A percentile compares a stretch with the other conserved stretches of the same genome.
These are phyloP conservation scores for Elaeis oleifera DNA, from an alignment of 202 grass and related monocot genomes.

Conservation along the genomic window DNA sequence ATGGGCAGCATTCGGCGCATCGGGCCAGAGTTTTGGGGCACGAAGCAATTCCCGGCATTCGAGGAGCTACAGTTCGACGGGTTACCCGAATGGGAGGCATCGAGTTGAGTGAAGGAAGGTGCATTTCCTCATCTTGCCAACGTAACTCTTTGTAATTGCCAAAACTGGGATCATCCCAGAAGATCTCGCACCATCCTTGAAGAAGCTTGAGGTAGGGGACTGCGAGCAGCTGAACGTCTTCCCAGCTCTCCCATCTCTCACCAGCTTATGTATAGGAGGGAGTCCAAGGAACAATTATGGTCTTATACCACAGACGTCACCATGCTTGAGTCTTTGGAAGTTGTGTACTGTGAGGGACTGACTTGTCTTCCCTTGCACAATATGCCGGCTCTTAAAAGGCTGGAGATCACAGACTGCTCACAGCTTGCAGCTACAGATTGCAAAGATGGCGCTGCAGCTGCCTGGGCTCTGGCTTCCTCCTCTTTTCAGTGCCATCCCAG, in stretches of 20 bases:
- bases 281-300: not conserved
- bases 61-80: not conserved
- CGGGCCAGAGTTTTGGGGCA: not conserved
- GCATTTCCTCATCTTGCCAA: not conserved
- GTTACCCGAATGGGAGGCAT: not conserved
- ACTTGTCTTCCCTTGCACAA: not conserved
- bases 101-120: not conserved
- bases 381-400: not conserved
- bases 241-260: too few species aligned
- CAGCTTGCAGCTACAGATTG: slow-evolving; percentile 2
- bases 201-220: not conserved
- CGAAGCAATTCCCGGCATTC: not conserved
- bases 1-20: not conserved
- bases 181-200: not conserved
- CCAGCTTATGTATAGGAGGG: not conserved
- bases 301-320: not conserved
- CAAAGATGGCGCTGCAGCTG: not conserved
- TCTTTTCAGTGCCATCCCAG: not conserved
- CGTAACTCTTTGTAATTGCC: not conserved
- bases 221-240: too few species aligned
- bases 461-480: not conserved
- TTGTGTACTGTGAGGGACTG: not conserved
- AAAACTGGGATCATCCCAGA: not conserved
- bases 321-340: not conserved
- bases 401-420: not conserved